Evolutionary conservation across 179 eudicot genomes (phyloP).

Genomic region (Silene noctiflora): DNA sequence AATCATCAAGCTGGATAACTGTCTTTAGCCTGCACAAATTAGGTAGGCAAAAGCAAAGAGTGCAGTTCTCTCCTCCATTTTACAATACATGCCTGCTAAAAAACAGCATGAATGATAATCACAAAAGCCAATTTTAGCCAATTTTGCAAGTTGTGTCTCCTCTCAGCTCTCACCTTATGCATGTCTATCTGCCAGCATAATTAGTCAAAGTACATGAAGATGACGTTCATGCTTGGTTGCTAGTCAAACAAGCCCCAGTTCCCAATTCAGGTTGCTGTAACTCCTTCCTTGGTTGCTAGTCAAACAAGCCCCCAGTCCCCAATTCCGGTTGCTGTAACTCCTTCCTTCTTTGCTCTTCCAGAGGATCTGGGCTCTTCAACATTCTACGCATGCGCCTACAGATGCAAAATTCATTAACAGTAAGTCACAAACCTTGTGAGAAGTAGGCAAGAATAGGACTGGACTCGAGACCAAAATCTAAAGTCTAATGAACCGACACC

Average conservation of each 20-base stretch:
- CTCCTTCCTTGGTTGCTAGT: slow-evolving; percentile 52
- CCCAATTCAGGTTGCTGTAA: too few species aligned
- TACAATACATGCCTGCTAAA: slow-evolving; percentile 47
- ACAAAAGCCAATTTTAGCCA: slow-evolving; percentile 26
- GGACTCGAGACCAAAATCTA: too few species aligned
- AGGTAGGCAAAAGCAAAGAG: slow-evolving; percentile 25
- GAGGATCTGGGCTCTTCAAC: slow-evolving; percentile 94
- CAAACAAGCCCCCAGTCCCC: slow-evolving; percentile 91
- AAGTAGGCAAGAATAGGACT: too few species aligned
- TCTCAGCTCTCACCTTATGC: slow-evolving; percentile 47
- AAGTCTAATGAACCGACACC: too few species aligned
- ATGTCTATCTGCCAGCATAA: slow-evolving; percentile 31
- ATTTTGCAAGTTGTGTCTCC: slow-evolving; percentile 39
- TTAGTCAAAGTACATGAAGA: slow-evolving; percentile 24
- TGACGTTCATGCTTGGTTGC: slow-evolving; percentile 22
- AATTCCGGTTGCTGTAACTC: slow-evolving; percentile 73
- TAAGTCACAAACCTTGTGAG: background rate
- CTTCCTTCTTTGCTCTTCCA: slow-evolving; percentile 84
- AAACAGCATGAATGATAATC: slow-evolving; percentile 50
- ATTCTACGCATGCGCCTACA: slow-evolving; percentile 82
- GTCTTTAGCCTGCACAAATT: slow-evolving; percentile 41
- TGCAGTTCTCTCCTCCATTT: slow-evolving; percentile 29
- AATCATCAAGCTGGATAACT: slow-evolving; percentile 37
- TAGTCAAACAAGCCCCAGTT: too few species aligned
- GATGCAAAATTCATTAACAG: slow-evolving; percentile 33